These are phyloP conservation scores for Pleurotus cornucopiae DNA, from an alignment of 768 basidiomycete species.

Conservation along the genomic window DNA sequence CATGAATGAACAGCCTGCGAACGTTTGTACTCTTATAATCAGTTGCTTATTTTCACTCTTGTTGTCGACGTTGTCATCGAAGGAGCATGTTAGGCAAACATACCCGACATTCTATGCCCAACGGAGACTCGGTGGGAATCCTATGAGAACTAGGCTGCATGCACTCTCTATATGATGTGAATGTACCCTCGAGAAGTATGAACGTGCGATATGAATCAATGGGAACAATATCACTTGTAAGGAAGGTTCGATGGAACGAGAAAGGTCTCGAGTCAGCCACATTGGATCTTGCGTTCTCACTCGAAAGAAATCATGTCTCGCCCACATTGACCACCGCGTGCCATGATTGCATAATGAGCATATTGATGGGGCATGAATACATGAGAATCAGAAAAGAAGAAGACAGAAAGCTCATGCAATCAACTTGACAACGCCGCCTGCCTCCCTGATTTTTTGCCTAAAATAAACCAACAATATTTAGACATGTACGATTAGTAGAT, in stretches of 20 bases:
- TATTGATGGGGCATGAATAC: constrained; percentile 10
- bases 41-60: background rate
- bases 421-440: constrained; percentile 90
- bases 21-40: background rate
- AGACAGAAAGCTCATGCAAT: constrained; percentile 60
- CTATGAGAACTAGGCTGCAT: no score
- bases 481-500: background rate
- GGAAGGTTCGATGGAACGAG: background rate
- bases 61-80: background rate
- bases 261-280: background rate
- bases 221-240: no score
- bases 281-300: background rate
- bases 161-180: no score
- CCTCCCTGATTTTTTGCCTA: constrained; percentile 82
- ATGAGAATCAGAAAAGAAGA: constrained; percentile 23
- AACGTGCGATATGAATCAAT: no score
- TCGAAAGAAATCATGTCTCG: background rate
- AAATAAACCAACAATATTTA: constrained; percentile 5
- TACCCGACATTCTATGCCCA: no score
- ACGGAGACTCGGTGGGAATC: no score
- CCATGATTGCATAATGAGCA: background rate
- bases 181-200: no score
- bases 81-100: no score
- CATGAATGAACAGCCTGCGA: background rate
- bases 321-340: background rate